phyloP scores from a whole-genome alignment of 2,329 filamentous ascomycete genomes.

The Pseudovirgaria hyperparasitica region DNA sequence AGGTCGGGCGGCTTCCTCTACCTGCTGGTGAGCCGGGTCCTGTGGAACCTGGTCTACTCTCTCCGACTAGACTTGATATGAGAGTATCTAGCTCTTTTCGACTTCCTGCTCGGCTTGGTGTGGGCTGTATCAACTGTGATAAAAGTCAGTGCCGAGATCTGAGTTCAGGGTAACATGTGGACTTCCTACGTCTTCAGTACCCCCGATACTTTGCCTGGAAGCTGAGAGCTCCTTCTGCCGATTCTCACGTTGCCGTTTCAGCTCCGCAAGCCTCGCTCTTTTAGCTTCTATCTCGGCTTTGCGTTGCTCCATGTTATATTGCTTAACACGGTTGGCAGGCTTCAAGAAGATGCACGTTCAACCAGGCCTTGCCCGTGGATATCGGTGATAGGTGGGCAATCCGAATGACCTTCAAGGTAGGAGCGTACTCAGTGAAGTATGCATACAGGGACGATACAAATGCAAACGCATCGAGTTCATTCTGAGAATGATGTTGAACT shows the following conservation, averaged over 20 bases:
- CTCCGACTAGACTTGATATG: slow-evolving; percentile 71
- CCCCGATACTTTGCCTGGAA: slow-evolving; percentile 52
- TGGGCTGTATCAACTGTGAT: slow-evolving; percentile 52
- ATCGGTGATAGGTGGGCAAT: too few relatives aligned
- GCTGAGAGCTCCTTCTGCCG: slow-evolving; percentile 63
- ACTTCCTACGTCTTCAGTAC: slow-evolving; percentile 55
- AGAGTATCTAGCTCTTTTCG: slow-evolving; percentile 71
- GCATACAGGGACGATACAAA: too few relatives aligned
- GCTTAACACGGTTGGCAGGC: too few relatives aligned
- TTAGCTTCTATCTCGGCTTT: slow-evolving; percentile 95
- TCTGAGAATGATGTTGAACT: too few relatives aligned
- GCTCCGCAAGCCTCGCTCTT: slow-evolving; percentile 89
- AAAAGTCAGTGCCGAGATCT: slow-evolving; percentile 11
- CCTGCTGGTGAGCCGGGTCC: slow-evolving; percentile 39
- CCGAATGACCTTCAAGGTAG: too few relatives aligned
- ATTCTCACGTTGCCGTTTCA: slow-evolving; percentile 83
- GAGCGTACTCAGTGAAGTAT: too few relatives aligned
- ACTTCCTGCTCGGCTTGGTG: slow-evolving; percentile 54
- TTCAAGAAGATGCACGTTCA: too few relatives aligned
- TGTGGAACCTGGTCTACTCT: slow-evolving; percentile 59
- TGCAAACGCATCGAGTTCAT: too few relatives aligned
- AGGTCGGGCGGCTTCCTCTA: slow-evolving; percentile 65
- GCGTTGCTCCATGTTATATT: slow-evolving; percentile 61
- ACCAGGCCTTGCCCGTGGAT: too few relatives aligned
- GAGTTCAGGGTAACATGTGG: slow-evolving; percentile 4